Evolutionary conservation across 2,329 filamentous ascomycete genomes (phyloP), one percentile per base, ranked within the genome.

Genomic region (Penicillium sp.): DNA sequence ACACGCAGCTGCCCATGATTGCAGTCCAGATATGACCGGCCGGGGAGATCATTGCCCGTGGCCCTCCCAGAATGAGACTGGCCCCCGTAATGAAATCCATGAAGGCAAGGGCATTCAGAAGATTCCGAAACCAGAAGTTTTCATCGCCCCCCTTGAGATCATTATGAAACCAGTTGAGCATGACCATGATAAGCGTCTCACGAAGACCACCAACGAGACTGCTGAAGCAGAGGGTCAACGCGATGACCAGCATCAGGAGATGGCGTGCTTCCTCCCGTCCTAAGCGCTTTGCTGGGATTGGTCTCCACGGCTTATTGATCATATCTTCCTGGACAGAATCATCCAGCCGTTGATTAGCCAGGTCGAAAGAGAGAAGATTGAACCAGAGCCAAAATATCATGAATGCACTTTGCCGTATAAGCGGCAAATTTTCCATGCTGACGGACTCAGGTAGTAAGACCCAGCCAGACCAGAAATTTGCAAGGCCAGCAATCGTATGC

Each of bases 271-370:
- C 7, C 5, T 35, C 51, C 11, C 33, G 25, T 4, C 50, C 54
- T 3, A 65, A 45, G 1, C 53, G 50, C 4, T 48, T 46, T 2
- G 45, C 41, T 3, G 63, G 58, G 9, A 68, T 42, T 0, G 62
- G 59, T 4, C 64, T 51, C 52, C 57, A 60, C 13, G 67, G 65
- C 37, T 72, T 72, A 57, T 73, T 73, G 35, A 67, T 36, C 0
- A 29, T 20, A 47, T 72, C 70, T 41, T 73, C 70, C 1, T 45
- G 31, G 7, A 68, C 47, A 3, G 67, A 56, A 3, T 47, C 49
- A 2, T 57, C 47, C 2, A 51, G 46, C 2, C 66, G 58, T 39
- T 72, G 69, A 47, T 72, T 72, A 17, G 21, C 15, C 14, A 25
- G 28, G 28, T 28, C 28, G 9, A 31, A 11, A 16, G 4, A 31